A percentile compares a stretch with the other conserved stretches of the same genome.
Evolutionary conservation across 2,329 filamentous ascomycete genomes (phyloP).

Genomic region (Talaromyces atroroseus): DNA sequence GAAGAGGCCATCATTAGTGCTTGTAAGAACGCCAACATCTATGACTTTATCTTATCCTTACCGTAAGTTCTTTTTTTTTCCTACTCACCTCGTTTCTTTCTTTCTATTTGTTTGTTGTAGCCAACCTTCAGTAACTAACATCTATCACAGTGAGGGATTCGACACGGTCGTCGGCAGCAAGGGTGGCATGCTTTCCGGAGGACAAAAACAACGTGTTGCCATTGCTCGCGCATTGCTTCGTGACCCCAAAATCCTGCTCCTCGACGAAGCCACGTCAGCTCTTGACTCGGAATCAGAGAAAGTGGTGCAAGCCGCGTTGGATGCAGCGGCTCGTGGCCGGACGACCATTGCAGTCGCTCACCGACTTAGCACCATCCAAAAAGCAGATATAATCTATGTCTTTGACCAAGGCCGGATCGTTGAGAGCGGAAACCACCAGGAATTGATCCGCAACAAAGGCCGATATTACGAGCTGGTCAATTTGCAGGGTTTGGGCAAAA

Average conservation of each 20-base stretch:
- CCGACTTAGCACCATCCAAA: conserved; percentile 84
- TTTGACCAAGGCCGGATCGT: conserved; percentile 85
- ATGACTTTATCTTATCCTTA: conserved; percentile 81
- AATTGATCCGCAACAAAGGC: conserved; percentile 64
- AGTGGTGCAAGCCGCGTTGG: conserved; percentile 63
- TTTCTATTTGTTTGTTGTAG: too few species aligned
- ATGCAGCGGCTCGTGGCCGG: conserved; percentile 74
- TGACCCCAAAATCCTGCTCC: conserved; percentile 79
- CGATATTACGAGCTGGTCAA: conserved; percentile 75
- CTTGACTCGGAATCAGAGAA: conserved; percentile 48
- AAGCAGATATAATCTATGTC: conserved; percentile 93
- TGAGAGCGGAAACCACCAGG: conserved; percentile 73
- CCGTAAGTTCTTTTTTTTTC: conserved; percentile 46
- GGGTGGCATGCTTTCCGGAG: conserved; percentile 77
- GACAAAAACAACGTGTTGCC: conserved; percentile 90
- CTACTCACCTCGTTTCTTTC: too few species aligned
- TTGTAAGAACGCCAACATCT: conserved; percentile 86
- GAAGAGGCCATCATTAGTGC: conserved; percentile 71
- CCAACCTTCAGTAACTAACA: conserved; percentile 16
- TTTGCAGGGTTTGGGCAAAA: conserved; percentile 68
- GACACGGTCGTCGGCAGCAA: conserved; percentile 81
- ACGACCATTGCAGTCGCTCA: conserved; percentile 95
- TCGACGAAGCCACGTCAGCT: conserved; percentile 67
- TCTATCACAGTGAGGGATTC: conserved; percentile 60
- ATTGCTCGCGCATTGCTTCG: conserved; percentile 87